phyloP scores from a whole-genome alignment of 306 rosid genomes.

The Luffa acutangula region DNA sequence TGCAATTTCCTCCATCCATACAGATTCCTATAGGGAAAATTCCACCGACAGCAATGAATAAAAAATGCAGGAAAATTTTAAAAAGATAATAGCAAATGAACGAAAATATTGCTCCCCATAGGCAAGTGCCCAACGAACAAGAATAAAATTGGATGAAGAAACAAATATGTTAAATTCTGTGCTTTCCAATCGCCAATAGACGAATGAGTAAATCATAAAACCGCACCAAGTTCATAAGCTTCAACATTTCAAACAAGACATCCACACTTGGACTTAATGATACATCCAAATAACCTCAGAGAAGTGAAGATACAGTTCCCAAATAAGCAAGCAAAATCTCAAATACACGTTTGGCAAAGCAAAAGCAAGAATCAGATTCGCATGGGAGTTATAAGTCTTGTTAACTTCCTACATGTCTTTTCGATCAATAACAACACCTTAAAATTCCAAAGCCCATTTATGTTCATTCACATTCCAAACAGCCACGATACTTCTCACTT shows the following conservation, averaged over 20 bases:
- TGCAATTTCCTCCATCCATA: neutral
- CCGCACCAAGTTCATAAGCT: neutral
- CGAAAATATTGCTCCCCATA: neutral
- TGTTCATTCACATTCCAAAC: neutral
- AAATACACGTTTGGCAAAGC: neutral
- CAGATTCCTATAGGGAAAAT: neutral
- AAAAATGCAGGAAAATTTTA: no score
- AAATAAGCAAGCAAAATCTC: neutral
- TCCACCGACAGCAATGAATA: neutral
- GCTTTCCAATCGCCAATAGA: neutral
- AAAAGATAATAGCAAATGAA: neutral
- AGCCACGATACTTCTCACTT: neutral
- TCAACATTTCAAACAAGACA: neutral
- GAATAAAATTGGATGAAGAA: neutral
- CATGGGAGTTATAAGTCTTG: neutral
- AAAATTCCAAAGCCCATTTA: no score
- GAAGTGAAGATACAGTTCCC: neutral
- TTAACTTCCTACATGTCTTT: neutral
- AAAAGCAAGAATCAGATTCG: neutral
- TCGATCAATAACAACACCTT: no score
- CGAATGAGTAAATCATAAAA: neutral
- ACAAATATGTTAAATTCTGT: neutral
- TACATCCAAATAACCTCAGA: neutral
- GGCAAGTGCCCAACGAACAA: neutral
- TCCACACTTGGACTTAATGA: neutral